Base-by-base conservation (phyloP, 345 rosid genomes). In the Sapria himalayana region DNA sequence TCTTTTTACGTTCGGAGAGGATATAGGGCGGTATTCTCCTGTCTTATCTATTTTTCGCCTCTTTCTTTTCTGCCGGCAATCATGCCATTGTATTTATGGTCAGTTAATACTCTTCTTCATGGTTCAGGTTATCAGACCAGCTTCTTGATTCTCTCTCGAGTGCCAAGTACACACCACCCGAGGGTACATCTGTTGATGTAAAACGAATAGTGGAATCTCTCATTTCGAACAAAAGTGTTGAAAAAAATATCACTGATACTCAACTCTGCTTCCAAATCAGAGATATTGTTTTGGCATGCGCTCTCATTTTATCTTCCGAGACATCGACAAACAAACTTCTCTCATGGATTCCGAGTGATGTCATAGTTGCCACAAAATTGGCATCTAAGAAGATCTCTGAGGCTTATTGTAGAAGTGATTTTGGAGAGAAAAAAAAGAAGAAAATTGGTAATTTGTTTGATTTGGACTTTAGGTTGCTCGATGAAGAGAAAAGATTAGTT, bases 221-320 rank as follows among this genome's bases (percentile, higher is more conserved):
- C 29, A 68, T 86, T 44, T 55, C 60, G 7, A 29, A 11, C 29
- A n/a, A 48, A 5, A 14, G 44, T 65, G 19, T 29, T 20, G 9
- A 15, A 37, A 31, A 45, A 19, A 22, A 16, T 46, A 24, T 25
- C 23, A 35, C 41, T 18, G 69, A 57, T 39, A 22, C 43, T 34
- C 57, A 49, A 16, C 19, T 51, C 37, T 44, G 20, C 15, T 29
- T 42, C 42, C 51, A 58, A 10, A 41, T 76, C 55, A 62, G 56
- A 39, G 59, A 65, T 41, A 58, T 76, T 57, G 51, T 63, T 37
- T 64, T 78, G n/a, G 94, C 82, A 11, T 67, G 74, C 50, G 89
- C 92, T 15, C 37, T 81, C 19, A 59, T 86, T 37, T 56, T 67
- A 37, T 53, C 89, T 37, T 57, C 94, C 4, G 58, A 54, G n/a